These are phyloP conservation scores for Cyclotella choctawhatcheeana DNA, from an alignment of 108 stramenopile genomes.

Conservation along the genomic window DNA sequence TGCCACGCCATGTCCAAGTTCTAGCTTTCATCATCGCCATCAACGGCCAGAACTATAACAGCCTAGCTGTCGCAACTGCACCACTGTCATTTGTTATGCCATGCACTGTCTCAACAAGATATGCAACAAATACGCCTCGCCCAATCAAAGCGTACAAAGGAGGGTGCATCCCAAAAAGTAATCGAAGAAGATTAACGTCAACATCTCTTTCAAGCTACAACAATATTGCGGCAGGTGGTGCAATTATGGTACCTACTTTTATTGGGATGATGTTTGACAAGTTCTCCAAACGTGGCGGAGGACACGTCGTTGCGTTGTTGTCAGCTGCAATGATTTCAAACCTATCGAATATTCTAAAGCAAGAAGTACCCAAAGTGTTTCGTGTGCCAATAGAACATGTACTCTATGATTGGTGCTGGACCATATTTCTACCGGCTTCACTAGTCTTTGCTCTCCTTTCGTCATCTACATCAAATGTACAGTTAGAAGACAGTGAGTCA, in stretches of 20 bases:
- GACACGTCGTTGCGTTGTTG: slow-evolving; percentile 58
- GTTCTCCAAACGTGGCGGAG: slow-evolving; percentile 24
- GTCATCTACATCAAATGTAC: slow-evolving; percentile 13
- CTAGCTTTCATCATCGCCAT: too few species aligned
- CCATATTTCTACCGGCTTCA: slow-evolving; percentile 65
- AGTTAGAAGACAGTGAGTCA: background rate
- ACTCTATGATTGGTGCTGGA: slow-evolving; percentile 75
- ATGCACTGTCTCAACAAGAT: too few species aligned
- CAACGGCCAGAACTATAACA: too few species aligned
- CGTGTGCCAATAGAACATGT: slow-evolving; percentile 54
- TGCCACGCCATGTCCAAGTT: too few species aligned
- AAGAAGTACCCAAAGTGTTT: slow-evolving; percentile 3
- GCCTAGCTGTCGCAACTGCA: too few species aligned
- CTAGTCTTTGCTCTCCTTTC: slow-evolving; percentile 61
- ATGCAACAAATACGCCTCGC: too few species aligned
- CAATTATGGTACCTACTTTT: slow-evolving; percentile 1
- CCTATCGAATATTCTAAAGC: too few species aligned
- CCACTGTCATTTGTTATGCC: too few species aligned
- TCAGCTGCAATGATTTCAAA: slow-evolving; percentile 61
- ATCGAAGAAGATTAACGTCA: background rate
- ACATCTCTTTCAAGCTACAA: background rate
- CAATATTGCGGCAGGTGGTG: slow-evolving; percentile 23
- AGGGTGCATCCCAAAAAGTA: too few species aligned
- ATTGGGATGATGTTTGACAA: slow-evolving; percentile 19
- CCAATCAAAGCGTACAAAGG: too few species aligned